Conservation (phyloP, 331 rosid species). For the Acacia concinna region DNA sequence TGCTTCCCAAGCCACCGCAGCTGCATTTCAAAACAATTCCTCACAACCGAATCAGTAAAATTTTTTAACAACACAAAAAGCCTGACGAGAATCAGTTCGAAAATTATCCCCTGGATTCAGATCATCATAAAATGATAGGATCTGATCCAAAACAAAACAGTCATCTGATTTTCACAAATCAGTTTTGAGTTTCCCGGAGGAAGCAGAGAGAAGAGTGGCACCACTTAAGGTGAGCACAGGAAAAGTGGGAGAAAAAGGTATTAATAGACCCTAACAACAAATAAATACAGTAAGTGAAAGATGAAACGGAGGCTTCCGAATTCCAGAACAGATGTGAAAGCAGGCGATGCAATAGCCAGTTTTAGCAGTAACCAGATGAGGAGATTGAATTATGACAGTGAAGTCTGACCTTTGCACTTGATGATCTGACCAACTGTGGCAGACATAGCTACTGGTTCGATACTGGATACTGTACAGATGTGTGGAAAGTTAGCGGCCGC, state of each 20-base stretch:
- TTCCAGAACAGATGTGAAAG: neutral
- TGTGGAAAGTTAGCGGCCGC: too few species aligned
- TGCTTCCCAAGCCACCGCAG: conserved; percentile 63
- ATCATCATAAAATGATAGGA: neutral
- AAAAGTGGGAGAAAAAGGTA: neutral
- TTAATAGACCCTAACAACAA: neutral
- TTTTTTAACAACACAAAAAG: neutral
- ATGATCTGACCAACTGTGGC: conserved; percentile 43
- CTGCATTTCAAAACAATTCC: conserved; percentile 31
- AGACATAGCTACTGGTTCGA: conserved; percentile 34
- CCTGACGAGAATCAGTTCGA: neutral
- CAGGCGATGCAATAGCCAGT: neutral
- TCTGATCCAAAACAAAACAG: neutral
- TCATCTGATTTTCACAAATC: neutral
- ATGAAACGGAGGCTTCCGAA: neutral
- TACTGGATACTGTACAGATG: neutral
- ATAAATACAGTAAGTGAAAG: neutral
- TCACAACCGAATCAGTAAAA: neutral
- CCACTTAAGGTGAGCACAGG: neutral
- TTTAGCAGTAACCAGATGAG: neutral
- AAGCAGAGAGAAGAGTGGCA: neutral
- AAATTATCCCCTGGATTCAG: neutral
- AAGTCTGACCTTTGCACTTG: conserved; percentile 43
- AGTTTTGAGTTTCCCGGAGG: neutral
- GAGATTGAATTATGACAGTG: neutral